Percentiles rank a stretch among this genome's conserved stretches.
Evolutionary conservation across 148 eudicot species (phyloP).

Genomic region (Rhododendron henanense): DNA sequence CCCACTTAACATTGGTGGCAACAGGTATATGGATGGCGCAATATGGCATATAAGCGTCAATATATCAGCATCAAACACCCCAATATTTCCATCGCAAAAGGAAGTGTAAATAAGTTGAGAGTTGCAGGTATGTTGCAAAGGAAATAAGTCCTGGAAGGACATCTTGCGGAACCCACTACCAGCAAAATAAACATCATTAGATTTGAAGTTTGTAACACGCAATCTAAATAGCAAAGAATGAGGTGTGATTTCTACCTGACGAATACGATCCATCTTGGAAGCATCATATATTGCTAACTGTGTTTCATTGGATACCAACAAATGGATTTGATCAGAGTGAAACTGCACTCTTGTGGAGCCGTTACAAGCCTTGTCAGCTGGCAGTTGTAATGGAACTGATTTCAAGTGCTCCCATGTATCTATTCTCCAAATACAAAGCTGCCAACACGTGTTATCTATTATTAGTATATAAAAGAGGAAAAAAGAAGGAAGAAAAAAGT

Average conservation of each 20-base stretch:
- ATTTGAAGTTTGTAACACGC: neutral
- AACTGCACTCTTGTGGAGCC: slow-evolving; percentile 87
- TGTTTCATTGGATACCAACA: slow-evolving; percentile 78
- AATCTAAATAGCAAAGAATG: neutral
- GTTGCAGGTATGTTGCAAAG: too few relatives aligned
- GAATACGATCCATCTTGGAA: slow-evolving; percentile 73
- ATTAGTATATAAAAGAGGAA: too few relatives aligned
- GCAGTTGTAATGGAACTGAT: slow-evolving; percentile 56
- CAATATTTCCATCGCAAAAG: slow-evolving; percentile 68
- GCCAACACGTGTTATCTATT: slow-evolving; percentile 17
- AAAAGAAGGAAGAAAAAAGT: too few relatives aligned
- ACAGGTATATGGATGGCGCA: slow-evolving; percentile 58
- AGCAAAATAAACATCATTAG: slow-evolving; percentile 15
- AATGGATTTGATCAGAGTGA: slow-evolving; percentile 65
- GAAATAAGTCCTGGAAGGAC: slow-evolving; percentile 62
- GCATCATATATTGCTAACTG: slow-evolving; percentile 84
- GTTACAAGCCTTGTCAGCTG: slow-evolving; percentile 58
- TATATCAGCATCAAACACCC: slow-evolving; percentile 77
- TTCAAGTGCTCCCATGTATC: slow-evolving; percentile 71
- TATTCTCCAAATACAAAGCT: slow-evolving; percentile 82
- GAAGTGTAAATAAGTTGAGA: slow-evolving; percentile 64
- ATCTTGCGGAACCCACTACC: slow-evolving; percentile 90
- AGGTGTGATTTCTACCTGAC: slow-evolving; percentile 41
- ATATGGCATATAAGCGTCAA: slow-evolving; percentile 63
- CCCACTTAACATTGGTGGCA: slow-evolving; percentile 63